Percentiles rank a stretch among this genome's conserved stretches.
Evolutionary conservation across 352 stramenopile species (phyloP).

Genomic region (Thalassiosira sp.): DNA sequence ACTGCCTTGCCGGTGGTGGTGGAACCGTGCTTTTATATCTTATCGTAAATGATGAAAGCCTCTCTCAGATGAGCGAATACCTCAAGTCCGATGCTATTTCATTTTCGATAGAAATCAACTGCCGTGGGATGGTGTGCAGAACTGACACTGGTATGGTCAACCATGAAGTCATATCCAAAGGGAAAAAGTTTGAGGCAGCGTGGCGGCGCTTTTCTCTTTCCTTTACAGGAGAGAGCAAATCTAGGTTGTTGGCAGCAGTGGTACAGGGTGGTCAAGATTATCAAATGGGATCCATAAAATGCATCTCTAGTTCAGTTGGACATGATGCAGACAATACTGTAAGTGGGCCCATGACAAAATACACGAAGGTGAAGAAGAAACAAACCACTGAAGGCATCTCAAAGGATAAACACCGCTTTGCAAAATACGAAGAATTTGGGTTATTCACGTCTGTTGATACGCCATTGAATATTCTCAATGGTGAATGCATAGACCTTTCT

Average conservation of each 20-base stretch:
- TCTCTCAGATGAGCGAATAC: constrained; percentile 1
- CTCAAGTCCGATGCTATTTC: constrained; percentile 20
- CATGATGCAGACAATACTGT: background rate
- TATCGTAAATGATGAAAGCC: constrained; percentile 36
- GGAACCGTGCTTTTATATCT: constrained; percentile 69
- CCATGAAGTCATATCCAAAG: constrained; percentile 69
- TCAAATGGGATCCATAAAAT: constrained; percentile 62
- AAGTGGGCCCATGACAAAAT: constrained; percentile 12
- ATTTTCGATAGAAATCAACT: constrained; percentile 63
- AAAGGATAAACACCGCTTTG: constrained; percentile 10
- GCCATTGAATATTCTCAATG: background rate
- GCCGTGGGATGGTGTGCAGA: constrained; percentile 66
- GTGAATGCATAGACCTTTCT: constrained; percentile 10
- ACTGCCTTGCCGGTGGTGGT: constrained; percentile 52
- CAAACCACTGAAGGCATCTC: background rate
- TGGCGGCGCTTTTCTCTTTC: constrained; percentile 56
- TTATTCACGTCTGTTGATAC: constrained; percentile 33
- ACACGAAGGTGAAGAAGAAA: constrained; percentile 15
- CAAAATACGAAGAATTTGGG: constrained; percentile 36
- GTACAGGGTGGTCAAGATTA: constrained; percentile 66
- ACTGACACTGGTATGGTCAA: constrained; percentile 51
- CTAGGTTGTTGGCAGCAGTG: constrained; percentile 55
- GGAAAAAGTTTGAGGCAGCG: constrained; percentile 72
- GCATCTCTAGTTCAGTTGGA: constrained; percentile 5
- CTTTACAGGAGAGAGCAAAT: constrained; percentile 46